phyloP scores from a whole-genome alignment of 257 asterid genomes.

The Eucommia ulmoides region DNA sequence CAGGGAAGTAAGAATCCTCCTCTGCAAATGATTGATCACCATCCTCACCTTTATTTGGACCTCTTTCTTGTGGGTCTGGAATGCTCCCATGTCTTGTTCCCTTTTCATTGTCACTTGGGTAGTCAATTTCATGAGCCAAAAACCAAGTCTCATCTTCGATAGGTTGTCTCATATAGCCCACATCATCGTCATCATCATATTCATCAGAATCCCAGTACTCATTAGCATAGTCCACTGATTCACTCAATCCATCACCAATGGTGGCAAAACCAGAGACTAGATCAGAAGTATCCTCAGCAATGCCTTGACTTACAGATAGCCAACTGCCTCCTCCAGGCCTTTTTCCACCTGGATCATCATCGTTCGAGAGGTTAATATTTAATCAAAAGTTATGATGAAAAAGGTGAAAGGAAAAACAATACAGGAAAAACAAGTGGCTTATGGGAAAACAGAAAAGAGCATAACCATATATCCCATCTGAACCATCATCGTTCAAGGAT shows the following conservation, averaged over 20 bases:
- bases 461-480: too few species aligned
- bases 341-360: slow-evolving; percentile 44
- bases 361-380: too few species aligned
- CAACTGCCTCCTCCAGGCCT: slow-evolving; percentile 69
- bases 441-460: too few species aligned
- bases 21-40: slow-evolving; percentile 83
- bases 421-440: too few species aligned
- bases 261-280: slow-evolving; percentile 95
- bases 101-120: slow-evolving; percentile 93
- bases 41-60: slow-evolving; percentile 55
- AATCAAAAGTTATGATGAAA: too few species aligned
- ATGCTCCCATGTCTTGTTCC: slow-evolving; percentile 68
- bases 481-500: too few species aligned
- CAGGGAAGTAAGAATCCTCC: slow-evolving; percentile 86
- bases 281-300: slow-evolving; percentile 89
- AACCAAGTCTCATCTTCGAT: slow-evolving; percentile 98
- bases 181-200: slow-evolving; percentile 92
- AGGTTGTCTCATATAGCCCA: slow-evolving; percentile 95
- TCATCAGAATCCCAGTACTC: slow-evolving; percentile 98
- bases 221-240: slow-evolving; percentile 73
- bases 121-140: slow-evolving; percentile 95
- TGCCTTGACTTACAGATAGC: slow-evolving; percentile 95
- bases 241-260: slow-evolving; percentile 85
- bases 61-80: slow-evolving; percentile 69
- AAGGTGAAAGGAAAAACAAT: too few species aligned